Evolutionary conservation across 768 basidiomycete species (phyloP).

Genomic region (Lentinula sp.): DNA sequence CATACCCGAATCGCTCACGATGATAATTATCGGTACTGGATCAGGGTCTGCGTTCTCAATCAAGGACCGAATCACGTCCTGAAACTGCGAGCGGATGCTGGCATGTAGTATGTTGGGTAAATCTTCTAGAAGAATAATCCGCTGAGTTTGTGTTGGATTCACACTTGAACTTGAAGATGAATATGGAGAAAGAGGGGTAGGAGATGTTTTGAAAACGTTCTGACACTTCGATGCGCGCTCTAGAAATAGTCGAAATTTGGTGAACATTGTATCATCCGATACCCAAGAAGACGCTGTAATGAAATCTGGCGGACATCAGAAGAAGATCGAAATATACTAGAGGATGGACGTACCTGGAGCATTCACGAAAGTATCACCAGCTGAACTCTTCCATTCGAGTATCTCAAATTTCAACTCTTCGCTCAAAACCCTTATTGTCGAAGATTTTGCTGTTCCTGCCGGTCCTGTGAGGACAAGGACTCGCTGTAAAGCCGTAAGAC

Average conservation of each 20-base stretch:
- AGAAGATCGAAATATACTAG: background rate
- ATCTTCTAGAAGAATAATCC: slow-evolving; percentile 78
- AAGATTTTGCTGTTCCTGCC: slow-evolving; percentile 87
- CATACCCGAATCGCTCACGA: slow-evolving; percentile 78
- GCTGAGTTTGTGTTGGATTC: slow-evolving; percentile 16
- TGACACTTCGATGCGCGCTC: slow-evolving; percentile 58
- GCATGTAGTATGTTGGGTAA: slow-evolving; percentile 85
- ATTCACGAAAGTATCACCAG: slow-evolving; percentile 34
- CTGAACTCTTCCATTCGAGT: slow-evolving; percentile 77
- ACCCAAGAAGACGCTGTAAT: background rate
- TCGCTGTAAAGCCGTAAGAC: slow-evolving; percentile 38
- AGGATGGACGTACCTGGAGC: background rate
- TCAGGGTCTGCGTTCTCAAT: slow-evolving; percentile 28
- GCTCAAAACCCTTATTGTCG: slow-evolving; percentile 72
- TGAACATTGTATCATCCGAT: slow-evolving; percentile 24
- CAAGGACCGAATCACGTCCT: slow-evolving; percentile 57
- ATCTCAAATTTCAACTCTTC: slow-evolving; percentile 73
- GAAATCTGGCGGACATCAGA: background rate
- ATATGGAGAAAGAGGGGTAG: background rate
- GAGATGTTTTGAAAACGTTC: slow-evolving; percentile 35
- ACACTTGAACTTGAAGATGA: slow-evolving; percentile 6
- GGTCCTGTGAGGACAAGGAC: slow-evolving; percentile 85
- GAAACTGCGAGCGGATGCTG: slow-evolving; percentile 65
- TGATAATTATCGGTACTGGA: slow-evolving; percentile 67
- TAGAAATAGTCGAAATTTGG: slow-evolving; percentile 75